A percentile compares a stretch with the other conserved stretches of the same genome.
phyloP scores from a whole-genome alignment of 2,329 filamentous ascomycete species.

The Fusarium continuum region DNA sequence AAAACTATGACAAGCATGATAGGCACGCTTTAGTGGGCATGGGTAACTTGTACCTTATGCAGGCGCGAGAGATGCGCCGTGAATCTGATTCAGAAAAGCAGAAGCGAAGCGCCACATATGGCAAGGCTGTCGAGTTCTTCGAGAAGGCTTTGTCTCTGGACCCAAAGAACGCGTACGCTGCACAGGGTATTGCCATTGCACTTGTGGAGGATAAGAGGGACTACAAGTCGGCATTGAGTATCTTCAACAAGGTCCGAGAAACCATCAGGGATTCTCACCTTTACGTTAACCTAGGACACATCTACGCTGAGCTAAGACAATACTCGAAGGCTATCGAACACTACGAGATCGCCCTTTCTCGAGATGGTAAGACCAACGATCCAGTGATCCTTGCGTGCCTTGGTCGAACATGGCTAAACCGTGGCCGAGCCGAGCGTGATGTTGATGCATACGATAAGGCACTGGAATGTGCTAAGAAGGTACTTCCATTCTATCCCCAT shows the following conservation, averaged over 20 bases:
- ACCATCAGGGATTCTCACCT: slow-evolving; percentile 89
- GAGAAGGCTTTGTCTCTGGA: slow-evolving; percentile 97
- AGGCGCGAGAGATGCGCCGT: slow-evolving; percentile 92
- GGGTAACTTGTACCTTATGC: slow-evolving; percentile 89
- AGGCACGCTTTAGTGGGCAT: slow-evolving; percentile 96
- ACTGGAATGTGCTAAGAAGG: slow-evolving; percentile 70
- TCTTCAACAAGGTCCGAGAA: slow-evolving; percentile 90
- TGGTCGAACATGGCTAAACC: slow-evolving; percentile 86
- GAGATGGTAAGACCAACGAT: slow-evolving; percentile 78
- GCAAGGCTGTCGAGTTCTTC: slow-evolving; percentile 96
- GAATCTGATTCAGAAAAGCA: slow-evolving; percentile 90
- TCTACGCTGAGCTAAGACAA: slow-evolving; percentile 89
- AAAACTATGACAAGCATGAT: slow-evolving; percentile 96
- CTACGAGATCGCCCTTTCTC: slow-evolving; percentile 86
- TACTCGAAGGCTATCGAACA: slow-evolving; percentile 92
- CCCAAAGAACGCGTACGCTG: slow-evolving; percentile 93
- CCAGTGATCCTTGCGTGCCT: slow-evolving; percentile 84
- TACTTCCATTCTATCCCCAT: slow-evolving; percentile 45
- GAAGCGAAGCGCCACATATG: slow-evolving; percentile 86
- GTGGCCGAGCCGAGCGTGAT: slow-evolving; percentile 71
- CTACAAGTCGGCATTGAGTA: slow-evolving; percentile 79
- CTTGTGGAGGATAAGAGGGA: slow-evolving; percentile 95
- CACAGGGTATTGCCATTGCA: slow-evolving; percentile 94
- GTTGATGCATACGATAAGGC: slow-evolving; percentile 66
- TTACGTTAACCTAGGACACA: slow-evolving; percentile 91